Percentiles rank a stretch among this genome's conserved stretches.
Conservation (phyloP, 495 filamentous ascomycete genomes). For the Penicillium parvum region DNA sequence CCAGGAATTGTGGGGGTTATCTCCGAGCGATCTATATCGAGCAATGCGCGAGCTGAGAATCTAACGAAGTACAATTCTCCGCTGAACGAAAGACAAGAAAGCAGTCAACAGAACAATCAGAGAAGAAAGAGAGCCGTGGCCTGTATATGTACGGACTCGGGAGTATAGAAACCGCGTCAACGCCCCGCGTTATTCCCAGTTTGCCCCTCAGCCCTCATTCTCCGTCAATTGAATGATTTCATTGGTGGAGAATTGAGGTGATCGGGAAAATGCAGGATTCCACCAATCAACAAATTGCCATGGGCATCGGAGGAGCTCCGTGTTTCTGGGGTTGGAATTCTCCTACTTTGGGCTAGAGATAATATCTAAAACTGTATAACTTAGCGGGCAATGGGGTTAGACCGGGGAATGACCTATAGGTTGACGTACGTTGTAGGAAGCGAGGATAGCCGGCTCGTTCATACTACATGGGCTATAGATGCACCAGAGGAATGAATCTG, state of each 20-base stretch:
- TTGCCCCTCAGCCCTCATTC: conserved; percentile 19
- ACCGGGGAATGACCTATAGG: too few relatives aligned
- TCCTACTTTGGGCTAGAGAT: conserved; percentile 1
- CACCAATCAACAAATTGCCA: conserved; percentile 23
- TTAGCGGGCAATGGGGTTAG: too few relatives aligned
- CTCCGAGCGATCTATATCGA: too few relatives aligned
- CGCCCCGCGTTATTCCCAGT: conserved; percentile 18
- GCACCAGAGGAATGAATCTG: too few relatives aligned
- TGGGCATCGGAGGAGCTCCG: conserved; percentile 28
- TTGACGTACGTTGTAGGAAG: too few relatives aligned
- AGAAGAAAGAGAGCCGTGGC: conserved; percentile 10
- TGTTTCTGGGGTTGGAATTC: conserved; percentile 9
- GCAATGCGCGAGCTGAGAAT: not conserved
- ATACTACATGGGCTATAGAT: too few relatives aligned
- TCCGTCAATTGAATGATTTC: not conserved
- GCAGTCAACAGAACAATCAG: conserved; percentile 2
- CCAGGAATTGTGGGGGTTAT: too few relatives aligned
- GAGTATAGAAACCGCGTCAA: conserved; percentile 19
- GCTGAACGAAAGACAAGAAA: conserved; percentile 11
- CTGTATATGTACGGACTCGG: too few relatives aligned
- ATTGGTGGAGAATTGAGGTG: conserved; percentile 31
- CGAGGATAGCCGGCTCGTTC: too few relatives aligned
- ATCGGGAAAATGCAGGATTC: conserved; percentile 20
- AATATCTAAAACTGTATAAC: too few relatives aligned
- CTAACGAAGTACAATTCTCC: conserved; percentile 37